phyloP scores from a whole-genome alignment of 176 grass and related monocot genomes.

The Eragrostis curvula region DNA sequence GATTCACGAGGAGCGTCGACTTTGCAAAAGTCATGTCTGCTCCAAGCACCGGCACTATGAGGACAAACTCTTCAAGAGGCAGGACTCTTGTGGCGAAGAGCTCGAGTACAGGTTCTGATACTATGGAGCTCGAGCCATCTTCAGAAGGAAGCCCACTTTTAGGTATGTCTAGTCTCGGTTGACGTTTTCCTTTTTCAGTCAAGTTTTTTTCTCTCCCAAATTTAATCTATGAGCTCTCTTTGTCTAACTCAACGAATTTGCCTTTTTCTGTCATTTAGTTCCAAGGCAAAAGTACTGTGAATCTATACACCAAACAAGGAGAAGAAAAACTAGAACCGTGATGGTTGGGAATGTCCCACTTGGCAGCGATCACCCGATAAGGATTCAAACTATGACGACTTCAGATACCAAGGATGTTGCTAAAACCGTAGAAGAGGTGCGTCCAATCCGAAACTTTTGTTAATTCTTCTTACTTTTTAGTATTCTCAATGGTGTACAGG shows the following conservation, averaged over 20 bases:
- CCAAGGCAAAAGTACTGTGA: conserved; percentile 98
- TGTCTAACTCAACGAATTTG: conserved; percentile 23
- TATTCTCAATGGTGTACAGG: background rate
- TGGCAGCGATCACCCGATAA: conserved; percentile 94
- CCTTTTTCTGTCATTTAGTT: conserved; percentile 51
- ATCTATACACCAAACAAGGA: conserved; percentile 74
- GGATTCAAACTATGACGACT: conserved; percentile 98
- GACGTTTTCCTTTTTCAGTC: background rate
- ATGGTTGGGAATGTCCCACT: conserved; percentile 97
- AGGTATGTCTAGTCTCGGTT: conserved; percentile 56
- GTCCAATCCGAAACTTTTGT: conserved; percentile 20
- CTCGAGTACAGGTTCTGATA: conserved; percentile 83
- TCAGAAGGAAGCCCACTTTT: conserved; percentile 96
- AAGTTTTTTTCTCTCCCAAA: background rate
- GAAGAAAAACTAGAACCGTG: conserved; percentile 92
- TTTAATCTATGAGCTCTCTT: background rate
- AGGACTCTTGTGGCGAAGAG: conserved; percentile 58
- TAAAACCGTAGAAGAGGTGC: conserved; percentile 91
- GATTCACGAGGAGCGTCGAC: conserved; percentile 77
- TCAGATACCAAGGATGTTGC: conserved; percentile 96
- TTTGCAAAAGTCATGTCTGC: conserved; percentile 70
- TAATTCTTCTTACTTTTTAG: background rate
- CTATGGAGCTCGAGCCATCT: conserved; percentile 84
- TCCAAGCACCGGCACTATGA: conserved; percentile 31
- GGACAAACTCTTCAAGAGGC: conserved; percentile 43